phyloP scores from a whole-genome alignment of 2,329 filamentous ascomycete species.

The Verticillium nubilum region DNA sequence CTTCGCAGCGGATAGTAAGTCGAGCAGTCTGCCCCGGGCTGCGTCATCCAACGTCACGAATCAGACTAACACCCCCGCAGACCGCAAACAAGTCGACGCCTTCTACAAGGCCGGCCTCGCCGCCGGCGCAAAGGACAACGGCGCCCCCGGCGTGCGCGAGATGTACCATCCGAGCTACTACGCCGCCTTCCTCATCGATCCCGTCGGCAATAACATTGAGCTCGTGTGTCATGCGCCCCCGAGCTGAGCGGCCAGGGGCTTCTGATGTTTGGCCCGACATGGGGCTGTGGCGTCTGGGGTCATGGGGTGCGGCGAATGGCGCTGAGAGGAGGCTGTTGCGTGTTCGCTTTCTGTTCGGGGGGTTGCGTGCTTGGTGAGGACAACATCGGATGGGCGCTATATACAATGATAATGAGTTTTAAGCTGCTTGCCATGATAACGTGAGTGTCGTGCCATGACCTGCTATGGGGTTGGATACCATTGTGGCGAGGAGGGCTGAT shows the following conservation, averaged over 20 bases:
- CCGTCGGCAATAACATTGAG: constrained; percentile 48
- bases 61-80: constrained; percentile 17
- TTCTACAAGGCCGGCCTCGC: constrained; percentile 36
- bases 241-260: background rate
- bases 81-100: constrained; percentile 33
- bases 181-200: constrained; percentile 43
- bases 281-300: too few relatives aligned
- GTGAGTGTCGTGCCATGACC: too few relatives aligned
- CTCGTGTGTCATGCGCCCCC: constrained; percentile 23
- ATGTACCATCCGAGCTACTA: constrained; percentile 43
- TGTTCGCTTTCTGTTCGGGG: background rate
- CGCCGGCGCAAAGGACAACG: constrained; percentile 41
- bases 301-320: background rate
- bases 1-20: constrained; percentile 24
- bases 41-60: too few relatives aligned
- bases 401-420: too few relatives aligned
- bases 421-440: too few relatives aligned
- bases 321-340: background rate
- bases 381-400: too few relatives aligned
- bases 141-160: constrained; percentile 36
- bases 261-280: too few relatives aligned
- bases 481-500: too few relatives aligned
- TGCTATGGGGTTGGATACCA: too few relatives aligned
- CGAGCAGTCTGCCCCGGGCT: background rate
- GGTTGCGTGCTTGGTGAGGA: background rate